Evolutionary conservation across 2,329 filamentous ascomycete species (phyloP), one percentile per base, ranked within the genome.

Genomic region (Hypomyces rosellus): DNA sequence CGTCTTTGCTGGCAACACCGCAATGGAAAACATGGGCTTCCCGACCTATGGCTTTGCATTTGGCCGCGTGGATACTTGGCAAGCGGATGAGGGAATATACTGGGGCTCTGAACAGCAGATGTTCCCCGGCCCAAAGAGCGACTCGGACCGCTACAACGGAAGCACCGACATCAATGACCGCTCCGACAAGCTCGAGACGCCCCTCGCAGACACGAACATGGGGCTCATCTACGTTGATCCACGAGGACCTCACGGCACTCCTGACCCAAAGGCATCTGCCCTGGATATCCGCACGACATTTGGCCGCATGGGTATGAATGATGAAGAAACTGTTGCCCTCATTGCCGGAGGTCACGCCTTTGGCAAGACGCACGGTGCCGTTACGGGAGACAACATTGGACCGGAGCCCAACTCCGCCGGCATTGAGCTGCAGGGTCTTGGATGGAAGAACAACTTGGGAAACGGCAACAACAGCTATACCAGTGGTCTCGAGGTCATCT

Each of bases 141-240:
- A 89, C 65, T 80, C 88, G 15, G 78, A 81, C 48, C 86, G 87
- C 45, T 90, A 89, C 66, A 62, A 74, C 18, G 78, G 78, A 49
- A 73, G 57, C 69, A 69, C 64, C 15, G 72, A 80, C 57, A 70
- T 78, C 55, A 77, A 84, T 67, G 72, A 71, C 16, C 81, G 84
- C 34, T 42, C 51, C 25, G 40, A 41, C 52, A 74, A 87, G 37
- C 76, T 88, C 4, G 84, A 89, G 69, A 69, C 76, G 60, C 85
- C 86, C 3, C 67, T 89, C 14, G 85, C 74, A 6, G 81, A 85
- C 41, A 74, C 82, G 22, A 55, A 61, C 69, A 86, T 88, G 82
- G 86, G 86, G 63, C 71, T 90, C 60, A 89, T 90, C 66, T 90
- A 90, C 65, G 86, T 89, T 54, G 89, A 90, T 72, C 86, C 86